Evolutionary conservation across 2,329 filamentous ascomycete genomes (phyloP).

Genomic region (Fusarium tuaranense): DNA sequence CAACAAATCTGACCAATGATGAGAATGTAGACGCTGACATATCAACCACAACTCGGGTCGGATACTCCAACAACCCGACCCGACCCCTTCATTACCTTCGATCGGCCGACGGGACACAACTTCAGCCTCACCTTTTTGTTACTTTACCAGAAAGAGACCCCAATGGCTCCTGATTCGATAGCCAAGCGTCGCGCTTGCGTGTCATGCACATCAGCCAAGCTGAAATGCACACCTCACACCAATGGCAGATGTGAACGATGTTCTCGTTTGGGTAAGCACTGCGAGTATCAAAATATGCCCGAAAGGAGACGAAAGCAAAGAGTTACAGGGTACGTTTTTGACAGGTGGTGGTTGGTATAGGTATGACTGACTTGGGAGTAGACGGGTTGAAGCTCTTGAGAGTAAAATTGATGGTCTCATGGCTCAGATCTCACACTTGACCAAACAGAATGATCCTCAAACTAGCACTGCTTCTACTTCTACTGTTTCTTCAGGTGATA

Average conservation of each 20-base stretch:
- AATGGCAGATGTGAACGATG: neutral
- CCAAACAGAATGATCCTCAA: neutral
- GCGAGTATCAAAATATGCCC: slow-evolving; percentile 1
- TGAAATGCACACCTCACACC: neutral
- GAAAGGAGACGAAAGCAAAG: slow-evolving; percentile 4
- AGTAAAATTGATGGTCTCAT: neutral
- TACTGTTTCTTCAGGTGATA: neutral
- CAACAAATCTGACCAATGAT: neutral
- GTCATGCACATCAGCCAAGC: slow-evolving; percentile 1
- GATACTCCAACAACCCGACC: neutral
- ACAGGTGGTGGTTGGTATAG: neutral
- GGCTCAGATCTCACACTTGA: neutral
- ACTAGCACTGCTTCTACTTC: neutral
- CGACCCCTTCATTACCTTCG: neutral
- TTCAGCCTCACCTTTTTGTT: neutral
- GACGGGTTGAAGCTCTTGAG: slow-evolving; percentile 2
- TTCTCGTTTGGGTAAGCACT: neutral
- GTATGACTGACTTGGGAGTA: neutral
- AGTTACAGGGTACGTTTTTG: neutral
- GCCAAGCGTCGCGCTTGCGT: slow-evolving; percentile 7
- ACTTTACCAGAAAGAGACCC: neutral
- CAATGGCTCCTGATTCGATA: neutral
- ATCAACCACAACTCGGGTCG: neutral
- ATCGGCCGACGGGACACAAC: slow-evolving; percentile 3
- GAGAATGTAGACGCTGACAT: neutral